A percentile compares a stretch with the other conserved stretches of the same genome.
phyloP scores from a whole-genome alignment of 768 basidiomycete genomes.

The Tulasnella sp. region DNA sequence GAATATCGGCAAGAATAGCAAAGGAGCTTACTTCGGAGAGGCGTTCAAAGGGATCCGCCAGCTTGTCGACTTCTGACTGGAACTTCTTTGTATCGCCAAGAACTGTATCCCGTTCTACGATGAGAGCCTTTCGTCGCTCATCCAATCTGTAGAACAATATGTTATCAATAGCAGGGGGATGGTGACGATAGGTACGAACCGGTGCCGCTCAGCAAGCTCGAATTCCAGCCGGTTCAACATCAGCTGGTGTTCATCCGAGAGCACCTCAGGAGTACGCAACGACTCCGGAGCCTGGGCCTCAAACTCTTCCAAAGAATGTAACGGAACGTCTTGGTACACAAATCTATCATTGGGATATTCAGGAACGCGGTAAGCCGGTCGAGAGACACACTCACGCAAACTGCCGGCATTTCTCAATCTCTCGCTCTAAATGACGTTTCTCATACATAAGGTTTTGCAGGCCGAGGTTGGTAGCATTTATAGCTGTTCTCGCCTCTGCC shows the following conservation, averaged over 20 bases:
- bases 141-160: slow-evolving; percentile 42
- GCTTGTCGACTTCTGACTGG: slow-evolving; percentile 47
- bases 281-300: slow-evolving; percentile 53
- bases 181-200: slow-evolving; percentile 36
- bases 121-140: slow-evolving; percentile 52
- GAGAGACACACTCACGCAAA: slow-evolving; percentile 52
- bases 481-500: slow-evolving; percentile 63
- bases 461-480: slow-evolving; percentile 80
- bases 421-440: slow-evolving; percentile 77
- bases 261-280: slow-evolving; percentile 45
- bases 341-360: slow-evolving; percentile 37
- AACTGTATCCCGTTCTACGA: slow-evolving; percentile 60
- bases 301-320: slow-evolving; percentile 62
- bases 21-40: slow-evolving; percentile 1
- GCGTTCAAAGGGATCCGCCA: slow-evolving; percentile 4
- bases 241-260: slow-evolving; percentile 63
- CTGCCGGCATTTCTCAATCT: slow-evolving; percentile 86
- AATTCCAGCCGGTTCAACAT: slow-evolving; percentile 82
- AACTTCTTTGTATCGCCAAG: slow-evolving; percentile 71
- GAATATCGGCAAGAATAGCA: no score
- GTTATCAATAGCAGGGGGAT: neutral
- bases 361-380: neutral
- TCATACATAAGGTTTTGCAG: slow-evolving; percentile 83
- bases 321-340: slow-evolving; percentile 75
- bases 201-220: slow-evolving; percentile 76